Base-by-base conservation (phyloP, 2,329 filamentous ascomycete genomes). In the Huntiella moniliformis region DNA sequence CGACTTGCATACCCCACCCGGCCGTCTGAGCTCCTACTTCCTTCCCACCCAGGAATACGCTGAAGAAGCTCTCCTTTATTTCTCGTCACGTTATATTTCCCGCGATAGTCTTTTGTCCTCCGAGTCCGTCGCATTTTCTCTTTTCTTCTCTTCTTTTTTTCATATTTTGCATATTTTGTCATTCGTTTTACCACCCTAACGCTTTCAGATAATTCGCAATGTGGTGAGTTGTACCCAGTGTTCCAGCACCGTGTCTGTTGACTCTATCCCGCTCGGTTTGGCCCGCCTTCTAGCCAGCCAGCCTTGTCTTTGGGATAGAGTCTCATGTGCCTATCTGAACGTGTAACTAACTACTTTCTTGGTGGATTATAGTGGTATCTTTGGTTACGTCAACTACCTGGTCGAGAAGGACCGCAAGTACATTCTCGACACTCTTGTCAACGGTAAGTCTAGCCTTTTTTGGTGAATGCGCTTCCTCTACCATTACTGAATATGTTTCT, bases 371-470 rank as follows among this genome's bases (percentile, higher is more conserved):
- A 88, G 83, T 79, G 84, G 84, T 65, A 92, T 91, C 67, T 92
- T 96, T 70, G 88, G 88, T 58, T 96, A 96, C 74, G 84, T 96
- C 71, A 96, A 96, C 72, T 96, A 96, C 68, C 71, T 96, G 63
- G 86, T 96, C 63, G 91, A 96, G 74, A 95, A 93, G 76, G 88
- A 96, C 70, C 78, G 91, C 64, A 87, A 84, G 67, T 92, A 82
- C 68, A 93, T 96, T 63, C 74, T 96, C 61, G 79, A 95, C 63
- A 96, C 88, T 52, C 74, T 98, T 56, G 82, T 95, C 64, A 95
- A 96, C 70, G 88, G 86, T 86, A 66, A 65, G 79, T 41, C 28
- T 28, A 13, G n/a, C 10, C 18, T 28, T 12, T 11, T n/a, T 22
- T 13, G 32, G 67, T 51, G 51, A 52, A 52, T 28, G 22, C 47